Conservation (phyloP, 2,329 filamentous ascomycete genomes). For the Aciculosporium take region DNA sequence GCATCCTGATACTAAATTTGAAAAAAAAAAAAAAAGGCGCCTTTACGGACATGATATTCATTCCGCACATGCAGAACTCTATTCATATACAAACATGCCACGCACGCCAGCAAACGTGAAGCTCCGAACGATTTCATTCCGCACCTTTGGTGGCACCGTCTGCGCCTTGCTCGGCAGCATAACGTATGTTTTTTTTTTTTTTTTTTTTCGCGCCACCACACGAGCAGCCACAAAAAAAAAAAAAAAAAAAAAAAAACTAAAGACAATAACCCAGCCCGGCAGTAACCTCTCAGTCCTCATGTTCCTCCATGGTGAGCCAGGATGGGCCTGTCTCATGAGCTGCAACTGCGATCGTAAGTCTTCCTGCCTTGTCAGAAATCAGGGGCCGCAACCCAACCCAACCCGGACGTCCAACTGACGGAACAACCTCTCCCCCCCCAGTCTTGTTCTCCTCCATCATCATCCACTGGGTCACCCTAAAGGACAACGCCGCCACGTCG, state of each 20-base stretch:
- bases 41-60: not conserved
- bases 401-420: no score
- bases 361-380: not conserved
- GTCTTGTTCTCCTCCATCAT: conserved; percentile 46
- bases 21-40: not conserved
- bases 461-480: conserved; percentile 45
- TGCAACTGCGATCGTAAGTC: conserved; percentile 47
- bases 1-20: not conserved
- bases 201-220: no score
- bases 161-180: conserved; percentile 44
- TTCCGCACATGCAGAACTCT: no score
- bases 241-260: not conserved
- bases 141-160: conserved; percentile 45
- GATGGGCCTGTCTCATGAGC: conserved; percentile 51
- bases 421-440: conserved; percentile 16
- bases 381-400: not conserved
- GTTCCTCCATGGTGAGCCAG: conserved; percentile 44
- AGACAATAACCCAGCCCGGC: not conserved
- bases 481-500: conserved; percentile 25
- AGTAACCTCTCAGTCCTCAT: conserved; percentile 47
- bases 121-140: conserved; percentile 37
- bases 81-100: conserved; percentile 36
- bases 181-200: no score
- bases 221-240: no score
- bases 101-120: conserved; percentile 25